These are phyloP conservation scores for Francoa sonchifolia DNA, from an alignment of 441 rosid genomes.

Conservation along the genomic window DNA sequence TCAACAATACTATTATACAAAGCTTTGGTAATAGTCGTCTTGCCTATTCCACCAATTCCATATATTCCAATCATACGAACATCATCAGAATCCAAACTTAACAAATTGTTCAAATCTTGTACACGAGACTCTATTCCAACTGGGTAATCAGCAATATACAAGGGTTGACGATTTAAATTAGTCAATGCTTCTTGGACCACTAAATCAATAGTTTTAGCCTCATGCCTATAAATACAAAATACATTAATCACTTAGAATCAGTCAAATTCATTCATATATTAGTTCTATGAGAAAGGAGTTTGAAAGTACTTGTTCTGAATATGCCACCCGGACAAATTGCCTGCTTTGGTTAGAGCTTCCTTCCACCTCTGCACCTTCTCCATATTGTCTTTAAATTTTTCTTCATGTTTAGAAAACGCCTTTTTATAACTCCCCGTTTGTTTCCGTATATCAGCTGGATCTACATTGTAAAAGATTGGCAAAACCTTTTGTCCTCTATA, in stretches of 20 bases:
- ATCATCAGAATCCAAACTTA: constrained; percentile 17
- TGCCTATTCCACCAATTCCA: constrained; percentile 62
- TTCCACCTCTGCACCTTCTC: no score
- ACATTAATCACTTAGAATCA: no score
- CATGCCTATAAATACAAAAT: no score
- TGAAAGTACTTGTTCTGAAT: no score
- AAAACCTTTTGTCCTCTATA: no score
- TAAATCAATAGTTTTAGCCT: no score
- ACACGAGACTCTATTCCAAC: constrained; percentile 45
- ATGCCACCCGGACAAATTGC: no score
- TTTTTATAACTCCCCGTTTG: constrained; percentile 11
- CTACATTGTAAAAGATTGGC: constrained; percentile 27
- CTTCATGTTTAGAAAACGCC: constrained; percentile 10
- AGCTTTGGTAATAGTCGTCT: constrained; percentile 48
- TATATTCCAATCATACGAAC: constrained; percentile 29
- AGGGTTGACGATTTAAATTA: constrained; percentile 33
- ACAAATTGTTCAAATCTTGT: constrained; percentile 14
- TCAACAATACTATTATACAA: constrained; percentile 28
- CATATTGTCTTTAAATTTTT: constrained; percentile 3
- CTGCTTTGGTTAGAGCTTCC: no score
- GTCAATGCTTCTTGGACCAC: constrained; percentile 29
- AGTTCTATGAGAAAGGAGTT: no score
- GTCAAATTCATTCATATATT: no score
- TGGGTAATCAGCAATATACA: constrained; percentile 24
- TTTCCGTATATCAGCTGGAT: constrained; percentile 22